Percentiles rank a stretch among this genome's conserved stretches.
These are phyloP conservation scores for Fusarium algeriense DNA, from an alignment of 2,329 filamentous ascomycete species.

Conservation along the genomic window DNA sequence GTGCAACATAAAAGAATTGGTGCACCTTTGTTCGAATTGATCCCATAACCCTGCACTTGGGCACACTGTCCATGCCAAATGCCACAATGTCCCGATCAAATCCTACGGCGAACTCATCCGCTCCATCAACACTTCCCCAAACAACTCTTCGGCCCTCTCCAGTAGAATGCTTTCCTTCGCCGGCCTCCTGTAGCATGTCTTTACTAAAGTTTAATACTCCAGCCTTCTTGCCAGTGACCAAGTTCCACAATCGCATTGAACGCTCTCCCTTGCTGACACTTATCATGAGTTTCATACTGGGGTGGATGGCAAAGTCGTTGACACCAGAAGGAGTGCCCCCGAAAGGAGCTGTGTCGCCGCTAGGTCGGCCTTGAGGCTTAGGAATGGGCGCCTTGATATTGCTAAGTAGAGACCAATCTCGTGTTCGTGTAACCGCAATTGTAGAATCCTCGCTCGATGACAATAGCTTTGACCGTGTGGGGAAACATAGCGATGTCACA, in stretches of 20 bases:
- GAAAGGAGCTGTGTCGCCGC: constrained; percentile 87
- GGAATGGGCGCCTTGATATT: constrained; percentile 90
- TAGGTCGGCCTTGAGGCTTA: constrained; percentile 82
- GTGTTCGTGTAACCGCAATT: constrained; percentile 85
- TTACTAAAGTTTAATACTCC: constrained; percentile 88
- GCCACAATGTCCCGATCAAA: constrained; percentile 89
- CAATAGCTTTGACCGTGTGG: constrained; percentile 87
- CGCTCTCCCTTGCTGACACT: constrained; percentile 90
- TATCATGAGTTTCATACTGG: constrained; percentile 96
- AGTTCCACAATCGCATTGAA: constrained; percentile 94
- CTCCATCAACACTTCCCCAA: constrained; percentile 79
- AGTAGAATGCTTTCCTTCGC: constrained; percentile 79
- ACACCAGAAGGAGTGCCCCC: constrained; percentile 88
- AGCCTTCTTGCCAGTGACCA: constrained; percentile 96
- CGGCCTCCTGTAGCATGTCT: constrained; percentile 78
- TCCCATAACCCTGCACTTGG: constrained; percentile 79
- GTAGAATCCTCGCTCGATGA: constrained; percentile 92
- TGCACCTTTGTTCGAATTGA: constrained; percentile 83
- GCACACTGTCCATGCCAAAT: constrained; percentile 89
- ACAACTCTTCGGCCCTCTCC: constrained; percentile 86
- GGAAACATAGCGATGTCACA: constrained; percentile 84
- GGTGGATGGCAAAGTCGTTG: constrained; percentile 95
- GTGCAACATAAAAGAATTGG: constrained; percentile 77
- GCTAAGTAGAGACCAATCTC: constrained; percentile 90
- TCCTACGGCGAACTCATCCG: constrained; percentile 86